Base-by-base conservation (phyloP, 805 yeast species). In the Phaffomyces thermotolerans region DNA sequence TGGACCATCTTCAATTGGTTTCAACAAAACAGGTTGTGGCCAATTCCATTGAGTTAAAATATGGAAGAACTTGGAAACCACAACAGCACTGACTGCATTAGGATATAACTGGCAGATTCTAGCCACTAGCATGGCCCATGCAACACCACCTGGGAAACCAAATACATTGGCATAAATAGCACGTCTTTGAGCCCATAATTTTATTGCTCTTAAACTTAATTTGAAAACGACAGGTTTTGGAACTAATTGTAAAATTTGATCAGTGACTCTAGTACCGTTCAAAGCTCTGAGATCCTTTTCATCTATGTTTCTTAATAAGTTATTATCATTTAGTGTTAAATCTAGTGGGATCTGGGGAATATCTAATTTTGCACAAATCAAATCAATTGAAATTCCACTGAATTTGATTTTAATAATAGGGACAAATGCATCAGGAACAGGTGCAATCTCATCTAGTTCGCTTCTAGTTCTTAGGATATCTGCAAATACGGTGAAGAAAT, bases 81-180 rank as follows among this genome's bases (percentile, higher is more conserved):
- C 84, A 3, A 85, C 88, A 0, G 98, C 87, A 48, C 96, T 82
- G 12, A 89, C 95, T 0, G 98, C 95, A 64, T 91, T 91, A 9
- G 99, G 99, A 60, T 91, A 93, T 40, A 93, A 67, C 62, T 93
- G 99, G 64, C 99, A 93, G 25, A 93, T 88, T 55, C 99, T 74
- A 2, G 98, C 99, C n/a, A 90, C 97, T 34, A 93, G 64, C 97
- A 93, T 93, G 1, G 99, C 99, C 99, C 99, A 93, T 1, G 99
- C 99, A 39, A 93, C 99, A 64, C 99, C 99, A 57, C 99, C 99
- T 1, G 98, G 99, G 65, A 91, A 93, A 0, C 99, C 99, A 73
- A 84, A 87, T 37, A 93, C 84, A 59, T 93, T 93, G 7, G 87
- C 97, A 65, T 93, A 93, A 14, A 93, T 78, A 0, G 96, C 98